Evolutionary conservation across 2,329 filamentous ascomycete species (phyloP).

Genomic region (Orbilia ellipsospora): DNA sequence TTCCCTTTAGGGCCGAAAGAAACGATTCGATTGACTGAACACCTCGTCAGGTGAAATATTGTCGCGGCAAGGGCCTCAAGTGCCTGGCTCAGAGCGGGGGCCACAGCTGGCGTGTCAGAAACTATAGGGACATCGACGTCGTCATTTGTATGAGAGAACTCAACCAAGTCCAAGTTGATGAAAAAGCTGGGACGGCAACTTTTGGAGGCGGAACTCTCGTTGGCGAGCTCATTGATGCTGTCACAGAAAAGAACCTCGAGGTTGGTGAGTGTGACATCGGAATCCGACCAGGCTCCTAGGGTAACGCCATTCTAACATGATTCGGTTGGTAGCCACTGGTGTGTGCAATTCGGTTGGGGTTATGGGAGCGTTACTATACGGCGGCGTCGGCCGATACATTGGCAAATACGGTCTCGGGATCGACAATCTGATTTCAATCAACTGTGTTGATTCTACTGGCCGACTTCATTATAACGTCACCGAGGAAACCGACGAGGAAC

Average conservation of each 20-base stretch:
- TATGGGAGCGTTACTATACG: slow-evolving; percentile 33
- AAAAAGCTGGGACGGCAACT: slow-evolving; percentile 37
- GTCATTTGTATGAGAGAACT: slow-evolving; percentile 49
- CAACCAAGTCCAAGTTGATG: slow-evolving; percentile 36
- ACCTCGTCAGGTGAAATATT: slow-evolving; percentile 38
- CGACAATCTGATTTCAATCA: slow-evolving; percentile 63
- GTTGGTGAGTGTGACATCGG: slow-evolving; percentile 23
- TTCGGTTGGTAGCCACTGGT: slow-evolving; percentile 27
- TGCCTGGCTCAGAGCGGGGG: slow-evolving; percentile 48
- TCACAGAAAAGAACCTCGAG: slow-evolving; percentile 22
- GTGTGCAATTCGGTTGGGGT: slow-evolving; percentile 45
- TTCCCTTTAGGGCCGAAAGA: no score
- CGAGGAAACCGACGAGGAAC: slow-evolving; percentile 59
- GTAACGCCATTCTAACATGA: background rate
- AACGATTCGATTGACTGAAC: no score
- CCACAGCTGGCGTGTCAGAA: slow-evolving; percentile 35
- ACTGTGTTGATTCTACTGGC: slow-evolving; percentile 64
- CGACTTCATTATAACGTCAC: slow-evolving; percentile 60
- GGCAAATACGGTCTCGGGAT: slow-evolving; percentile 59
- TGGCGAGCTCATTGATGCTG: slow-evolving; percentile 37
- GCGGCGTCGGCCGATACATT: slow-evolving; percentile 54
- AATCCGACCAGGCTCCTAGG: background rate
- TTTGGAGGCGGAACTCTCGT: slow-evolving; percentile 55
- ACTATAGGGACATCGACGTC: slow-evolving; percentile 32
- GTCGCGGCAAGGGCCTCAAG: slow-evolving; percentile 27